Conservation (phyloP, 2,329 filamentous ascomycete genomes). For the Phoma sp. region DNA sequence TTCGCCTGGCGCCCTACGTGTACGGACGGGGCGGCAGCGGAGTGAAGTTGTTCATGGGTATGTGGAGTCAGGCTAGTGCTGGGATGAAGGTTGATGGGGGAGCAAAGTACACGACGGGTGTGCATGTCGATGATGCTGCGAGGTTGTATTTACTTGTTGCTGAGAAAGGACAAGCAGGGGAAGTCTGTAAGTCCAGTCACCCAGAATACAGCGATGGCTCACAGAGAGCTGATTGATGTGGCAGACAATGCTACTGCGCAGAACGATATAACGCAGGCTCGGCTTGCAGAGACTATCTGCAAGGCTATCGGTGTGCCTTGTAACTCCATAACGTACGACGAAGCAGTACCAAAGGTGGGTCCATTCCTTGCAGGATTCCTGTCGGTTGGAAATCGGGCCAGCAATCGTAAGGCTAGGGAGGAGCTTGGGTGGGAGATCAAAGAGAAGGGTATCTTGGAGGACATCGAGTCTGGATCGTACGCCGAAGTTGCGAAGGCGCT, state of each 20-base stretch:
- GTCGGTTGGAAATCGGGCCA: constrained; percentile 42
- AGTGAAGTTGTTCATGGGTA: constrained; percentile 31
- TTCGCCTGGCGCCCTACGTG: constrained; percentile 54
- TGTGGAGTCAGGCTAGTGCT: constrained; percentile 43
- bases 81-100: constrained; percentile 29
- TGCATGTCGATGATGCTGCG: constrained; percentile 56
- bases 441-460: constrained; percentile 44
- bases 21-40: constrained; percentile 54
- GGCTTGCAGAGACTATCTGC: constrained; percentile 41
- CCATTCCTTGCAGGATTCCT: constrained; percentile 47
- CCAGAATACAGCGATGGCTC: neutral
- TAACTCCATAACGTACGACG: constrained; percentile 28
- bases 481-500: constrained; percentile 8
- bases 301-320: constrained; percentile 29
- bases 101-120: constrained; percentile 38
- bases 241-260: constrained; percentile 35
- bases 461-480: constrained; percentile 34
- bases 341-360: constrained; percentile 34
- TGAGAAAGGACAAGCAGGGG: constrained; percentile 44
- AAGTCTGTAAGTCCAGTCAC: constrained; percentile 31
- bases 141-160: constrained; percentile 49
- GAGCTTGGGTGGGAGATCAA: constrained; percentile 51
- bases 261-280: constrained; percentile 42
- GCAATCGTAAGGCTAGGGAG: constrained; percentile 46
- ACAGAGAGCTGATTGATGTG: neutral